Conservation (phyloP, 2,329 filamentous ascomycete species). For the Xylariomycetidae sp. region DNA sequence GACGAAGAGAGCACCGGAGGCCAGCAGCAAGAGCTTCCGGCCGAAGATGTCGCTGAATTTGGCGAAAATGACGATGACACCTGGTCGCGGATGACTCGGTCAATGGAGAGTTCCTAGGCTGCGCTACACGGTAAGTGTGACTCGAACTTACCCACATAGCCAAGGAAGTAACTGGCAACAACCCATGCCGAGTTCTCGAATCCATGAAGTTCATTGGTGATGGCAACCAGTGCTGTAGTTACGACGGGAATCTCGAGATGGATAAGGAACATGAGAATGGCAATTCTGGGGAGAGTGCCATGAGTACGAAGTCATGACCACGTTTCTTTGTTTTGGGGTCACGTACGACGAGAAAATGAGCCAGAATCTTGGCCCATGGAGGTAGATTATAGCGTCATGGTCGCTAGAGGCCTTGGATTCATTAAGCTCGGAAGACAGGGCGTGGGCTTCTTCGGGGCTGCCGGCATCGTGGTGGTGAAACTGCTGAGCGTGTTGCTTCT, state of each 20-base stretch:
- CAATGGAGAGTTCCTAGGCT: background rate
- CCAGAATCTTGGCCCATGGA: background rate
- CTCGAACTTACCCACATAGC: conserved; percentile 11
- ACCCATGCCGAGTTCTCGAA: conserved; percentile 9
- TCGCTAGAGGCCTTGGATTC: too few species aligned
- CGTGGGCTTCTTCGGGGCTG: too few species aligned
- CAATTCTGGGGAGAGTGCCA: background rate
- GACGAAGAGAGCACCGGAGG: conserved; percentile 57
- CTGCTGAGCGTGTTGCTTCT: too few species aligned
- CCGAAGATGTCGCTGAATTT: conserved; percentile 69
- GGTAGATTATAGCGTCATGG: too few species aligned
- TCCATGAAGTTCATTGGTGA: conserved; percentile 9
- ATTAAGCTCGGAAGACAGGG: too few species aligned
- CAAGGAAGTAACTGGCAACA: conserved; percentile 11
- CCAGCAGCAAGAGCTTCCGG: conserved; percentile 48
- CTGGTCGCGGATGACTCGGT: too few species aligned
- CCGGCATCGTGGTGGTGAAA: too few species aligned
- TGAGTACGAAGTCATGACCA: background rate
- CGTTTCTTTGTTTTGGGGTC: background rate
- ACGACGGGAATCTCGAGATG: conserved; percentile 9
- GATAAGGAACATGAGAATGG: conserved; percentile 1
- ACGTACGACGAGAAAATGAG: background rate
- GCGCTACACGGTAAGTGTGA: background rate
- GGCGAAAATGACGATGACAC: conserved; percentile 50
- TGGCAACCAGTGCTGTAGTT: conserved; percentile 4